Evolutionary conservation across 2,329 filamentous ascomycete species (phyloP).

Genomic region (Didymella arachidicola): DNA sequence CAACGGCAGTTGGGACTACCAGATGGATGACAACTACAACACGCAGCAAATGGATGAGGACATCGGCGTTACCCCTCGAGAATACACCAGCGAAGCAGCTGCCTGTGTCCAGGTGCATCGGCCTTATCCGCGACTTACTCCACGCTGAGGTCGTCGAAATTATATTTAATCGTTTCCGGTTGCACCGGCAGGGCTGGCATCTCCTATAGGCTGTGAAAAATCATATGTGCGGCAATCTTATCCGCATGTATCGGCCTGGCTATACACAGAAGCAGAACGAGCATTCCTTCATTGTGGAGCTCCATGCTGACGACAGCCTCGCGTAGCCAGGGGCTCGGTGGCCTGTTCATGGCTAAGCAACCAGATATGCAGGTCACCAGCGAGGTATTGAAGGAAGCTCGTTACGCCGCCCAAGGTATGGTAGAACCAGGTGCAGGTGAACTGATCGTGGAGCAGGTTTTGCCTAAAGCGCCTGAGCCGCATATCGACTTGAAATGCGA

Average conservation of each 20-base stretch:
- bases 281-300: conserved; percentile 52
- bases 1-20: conserved; percentile 34
- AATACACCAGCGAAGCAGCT: conserved; percentile 17
- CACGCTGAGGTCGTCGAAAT: conserved; percentile 51
- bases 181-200: conserved; percentile 55
- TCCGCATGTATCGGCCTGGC: conserved; percentile 41
- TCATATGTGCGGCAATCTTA: conserved; percentile 42
- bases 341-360: conserved; percentile 1
- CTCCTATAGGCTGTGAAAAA: conserved; percentile 48
- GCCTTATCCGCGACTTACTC: conserved; percentile 44
- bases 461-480: neutral
- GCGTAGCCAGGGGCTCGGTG: conserved; percentile 12
- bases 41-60: conserved; percentile 15
- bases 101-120: conserved; percentile 12
- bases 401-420: neutral
- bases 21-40: conserved; percentile 28
- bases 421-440: neutral
- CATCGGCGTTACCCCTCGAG: neutral
- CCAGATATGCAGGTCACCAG: conserved; percentile 6
- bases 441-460: conserved; percentile 6
- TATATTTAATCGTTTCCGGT: conserved; percentile 51
- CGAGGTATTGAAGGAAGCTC: conserved; percentile 4
- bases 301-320: conserved; percentile 51
- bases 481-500: neutral
- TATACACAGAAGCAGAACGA: conserved; percentile 53